Percentiles rank a stretch among this genome's conserved stretches.
These are phyloP conservation scores for Kazachstania bromeliacearum DNA, from an alignment of 805 yeast species.

Conservation along the genomic window DNA sequence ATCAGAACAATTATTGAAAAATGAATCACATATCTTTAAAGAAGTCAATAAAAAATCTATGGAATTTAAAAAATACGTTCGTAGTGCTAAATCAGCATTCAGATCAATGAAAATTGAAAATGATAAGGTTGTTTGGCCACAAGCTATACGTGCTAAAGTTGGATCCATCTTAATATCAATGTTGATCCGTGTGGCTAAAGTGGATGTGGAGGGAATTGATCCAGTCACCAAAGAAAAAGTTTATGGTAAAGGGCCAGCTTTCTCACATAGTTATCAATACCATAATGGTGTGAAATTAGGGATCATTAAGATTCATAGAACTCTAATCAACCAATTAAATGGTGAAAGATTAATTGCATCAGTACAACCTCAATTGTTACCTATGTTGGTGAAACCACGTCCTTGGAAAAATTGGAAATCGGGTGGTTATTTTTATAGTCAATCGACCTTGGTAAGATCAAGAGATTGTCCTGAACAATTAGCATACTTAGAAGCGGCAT, in stretches of 20 bases:
- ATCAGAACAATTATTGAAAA: conserved; percentile 51
- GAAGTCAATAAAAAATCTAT: conserved; percentile 42
- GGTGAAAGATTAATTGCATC: conserved; percentile 55
- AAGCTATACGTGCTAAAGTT: conserved; percentile 51
- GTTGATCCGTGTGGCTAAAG: conserved; percentile 72
- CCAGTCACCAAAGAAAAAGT: conserved; percentile 64
- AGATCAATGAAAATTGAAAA: conserved; percentile 32
- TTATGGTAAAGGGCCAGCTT: conserved; percentile 78
- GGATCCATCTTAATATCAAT: conserved; percentile 74
- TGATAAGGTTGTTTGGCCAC: conserved; percentile 44
- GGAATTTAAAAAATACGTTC: conserved; percentile 34
- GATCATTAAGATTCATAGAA: conserved; percentile 64
- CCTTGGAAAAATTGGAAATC: conserved; percentile 76
- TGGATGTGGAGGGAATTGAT: conserved; percentile 69
- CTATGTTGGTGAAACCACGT: conserved; percentile 86
- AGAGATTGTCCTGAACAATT: conserved; percentile 81
- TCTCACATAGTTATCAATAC: conserved; percentile 80
- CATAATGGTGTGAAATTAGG: conserved; percentile 74
- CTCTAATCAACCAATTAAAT: conserved; percentile 55
- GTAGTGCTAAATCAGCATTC: conserved; percentile 31
- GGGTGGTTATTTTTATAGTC: conserved; percentile 76
- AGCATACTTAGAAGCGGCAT: conserved; percentile 82
- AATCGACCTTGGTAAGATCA: conserved; percentile 58
- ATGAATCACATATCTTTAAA: conserved; percentile 47
- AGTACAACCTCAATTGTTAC: conserved; percentile 77